Evolutionary conservation across 495 filamentous ascomycete genomes (phyloP), one percentile per base, ranked within the genome.

Genomic region (Thozetella sp.): DNA sequence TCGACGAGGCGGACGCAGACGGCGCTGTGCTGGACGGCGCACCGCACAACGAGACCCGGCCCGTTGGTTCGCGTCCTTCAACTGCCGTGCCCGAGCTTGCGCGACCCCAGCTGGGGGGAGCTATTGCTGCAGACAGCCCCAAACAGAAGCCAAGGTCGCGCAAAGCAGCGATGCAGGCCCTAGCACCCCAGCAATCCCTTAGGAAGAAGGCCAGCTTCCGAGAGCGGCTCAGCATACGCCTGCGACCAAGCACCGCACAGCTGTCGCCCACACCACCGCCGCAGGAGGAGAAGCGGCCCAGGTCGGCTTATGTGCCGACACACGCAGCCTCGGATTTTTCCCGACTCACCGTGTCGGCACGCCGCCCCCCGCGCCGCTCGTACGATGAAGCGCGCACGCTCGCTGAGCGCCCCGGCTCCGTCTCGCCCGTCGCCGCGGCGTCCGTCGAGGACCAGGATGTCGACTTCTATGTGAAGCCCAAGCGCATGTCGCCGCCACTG

Each of bases 271-370:
- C 51, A 24, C 51, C 51, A 13, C 27, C n/a, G 53, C 22, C 27
- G 11, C 53, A 55, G 53, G 66, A 69, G 40, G 59, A 63, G 19
- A 22, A 51, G 2, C 61, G 57, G n/a, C 53, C 64, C 0, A 54
- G 58, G 0, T 63, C 62, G 45, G 58, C 62, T 37, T 72, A 72
- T 51, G 40, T 64, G n/a, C 69, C 69, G 19, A 63, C 57, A 24
- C 69, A 72, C 55, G 69, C 69, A 3, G 69, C 69, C 26, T 45
- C 69, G 26, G 69, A 72, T 22, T 72, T 70, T 13, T 64, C 61
- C 0, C 67, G 62, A 11, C 19, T 70, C 37, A 43, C 58, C 2
- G 55, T 67, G 0, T 50, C 62, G 23, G 58, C 60, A 4, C 22
- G 55, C 17, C 27, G 53, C n/a, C 53, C 52, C 45, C 15, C 25